Conservation (phyloP, 352 stramenopile genomes). For the Globisporangium megalacanthum region DNA sequence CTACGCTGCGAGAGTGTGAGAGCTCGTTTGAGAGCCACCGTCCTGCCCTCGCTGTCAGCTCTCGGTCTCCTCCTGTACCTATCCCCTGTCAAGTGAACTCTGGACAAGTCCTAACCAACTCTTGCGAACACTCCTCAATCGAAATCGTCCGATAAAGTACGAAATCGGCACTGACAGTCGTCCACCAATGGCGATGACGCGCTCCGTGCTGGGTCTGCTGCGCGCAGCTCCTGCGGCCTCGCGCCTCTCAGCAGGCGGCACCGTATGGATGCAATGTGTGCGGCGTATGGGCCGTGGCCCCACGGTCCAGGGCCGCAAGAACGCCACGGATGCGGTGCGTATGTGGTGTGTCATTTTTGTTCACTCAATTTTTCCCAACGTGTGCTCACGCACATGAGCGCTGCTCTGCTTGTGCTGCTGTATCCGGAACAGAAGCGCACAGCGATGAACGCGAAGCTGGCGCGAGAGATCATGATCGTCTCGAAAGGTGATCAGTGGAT, state of each 20-base stretch:
- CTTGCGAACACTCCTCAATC: too few species aligned
- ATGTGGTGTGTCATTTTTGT: not conserved
- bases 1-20: too few species aligned
- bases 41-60: too few species aligned
- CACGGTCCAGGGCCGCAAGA: conserved; percentile 81
- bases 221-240: not conserved
- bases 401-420: not conserved
- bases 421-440: conserved; percentile 52
- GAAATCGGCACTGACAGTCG: not conserved
- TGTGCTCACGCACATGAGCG: not conserved
- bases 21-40: too few species aligned
- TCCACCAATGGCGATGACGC: not conserved
- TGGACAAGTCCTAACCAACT: too few species aligned
- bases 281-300: conserved; percentile 75
- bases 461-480: conserved; percentile 64
- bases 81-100: too few species aligned
- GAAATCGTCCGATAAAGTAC: too few species aligned
- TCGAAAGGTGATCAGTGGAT: conserved; percentile 41
- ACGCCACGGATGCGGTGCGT: conserved; percentile 65
- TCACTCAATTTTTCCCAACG: not conserved
- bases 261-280: conserved; percentile 35
- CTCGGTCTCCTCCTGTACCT: too few species aligned
- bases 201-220: not conserved
- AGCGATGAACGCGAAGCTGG: conserved; percentile 69
- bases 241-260: not conserved